Evolutionary conservation across 352 stramenopile species (phyloP), one percentile per base, ranked within the genome.

Genomic region (Phytopythium litorale): DNA sequence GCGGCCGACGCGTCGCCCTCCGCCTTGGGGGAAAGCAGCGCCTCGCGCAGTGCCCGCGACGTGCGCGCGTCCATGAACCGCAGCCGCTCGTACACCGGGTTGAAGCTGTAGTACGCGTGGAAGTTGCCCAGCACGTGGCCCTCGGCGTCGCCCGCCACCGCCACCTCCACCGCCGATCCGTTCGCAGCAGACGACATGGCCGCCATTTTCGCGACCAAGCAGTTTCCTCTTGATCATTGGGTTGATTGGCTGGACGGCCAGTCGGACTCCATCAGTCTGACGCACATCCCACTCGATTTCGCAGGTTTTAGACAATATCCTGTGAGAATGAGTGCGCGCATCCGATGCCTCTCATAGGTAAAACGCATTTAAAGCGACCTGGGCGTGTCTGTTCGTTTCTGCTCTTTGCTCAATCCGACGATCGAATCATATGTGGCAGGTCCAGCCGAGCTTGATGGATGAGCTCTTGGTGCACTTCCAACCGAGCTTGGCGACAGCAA

Each of bases 61-160:
- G 71, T 88, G 25, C 63, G 12, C 21, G 63, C 55, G 43, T 87
- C 69, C 73, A 92, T 89, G 71, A 92, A 95, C 4, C 83, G 76
- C 64, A 95, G 71, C 0, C 84, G 73, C 60, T 91, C 86, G 23
- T 81, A 66, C 40, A 78, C 86, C 15, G 82, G 80, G 43, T 92
- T 93, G 66, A 92, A 93, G 74, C 76, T 91, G 71, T 92, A 93
- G 64, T 92, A 95, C 38, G 83, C 73, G 46, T 92, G 84, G 70
- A 93, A 91, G 68, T 95, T 93, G 67, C 84, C 86, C 46, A 92
- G 74, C 61, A 91, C 72, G 38, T 93, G 81, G 52, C 83, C 86
- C 57, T 89, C 72, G 1, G 73, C 76, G 43, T 84, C 62, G 48
- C 48, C 13, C 63, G 68, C 67, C 70, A 82, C 76, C 43, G 30